A percentile compares a stretch with the other conserved stretches of the same genome.
Conservation (phyloP, 331 rosid species). For the Malus hybrid region DNA sequence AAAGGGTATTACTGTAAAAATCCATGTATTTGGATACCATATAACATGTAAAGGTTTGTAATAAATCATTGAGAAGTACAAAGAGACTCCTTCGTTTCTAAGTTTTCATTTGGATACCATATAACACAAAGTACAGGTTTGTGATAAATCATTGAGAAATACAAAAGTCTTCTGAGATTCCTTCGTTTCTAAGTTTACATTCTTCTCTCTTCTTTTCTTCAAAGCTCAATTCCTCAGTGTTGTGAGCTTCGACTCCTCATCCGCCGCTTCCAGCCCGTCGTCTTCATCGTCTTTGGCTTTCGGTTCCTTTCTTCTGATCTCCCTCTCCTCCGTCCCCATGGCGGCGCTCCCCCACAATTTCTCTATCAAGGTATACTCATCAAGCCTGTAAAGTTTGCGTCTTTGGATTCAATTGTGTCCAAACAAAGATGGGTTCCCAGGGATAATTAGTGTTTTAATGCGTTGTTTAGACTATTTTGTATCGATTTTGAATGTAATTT, state of each 20-base stretch:
- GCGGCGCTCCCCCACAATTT: slow-evolving; percentile 28
- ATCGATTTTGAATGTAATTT: neutral
- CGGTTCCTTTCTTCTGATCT: slow-evolving; percentile 72
- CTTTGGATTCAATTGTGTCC: neutral
- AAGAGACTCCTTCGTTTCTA: no score
- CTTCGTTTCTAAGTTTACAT: no score
- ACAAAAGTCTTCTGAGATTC: no score
- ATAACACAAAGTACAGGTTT: no score
- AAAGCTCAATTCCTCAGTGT: no score
- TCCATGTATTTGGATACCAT: no score
- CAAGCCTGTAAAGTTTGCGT: neutral
- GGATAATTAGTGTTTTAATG: neutral
- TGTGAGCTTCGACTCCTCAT: slow-evolving; percentile 42
- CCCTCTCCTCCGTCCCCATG: slow-evolving; percentile 54
- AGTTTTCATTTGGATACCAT: no score
- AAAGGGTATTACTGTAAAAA: no score
- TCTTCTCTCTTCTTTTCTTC: no score
- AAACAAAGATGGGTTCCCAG: neutral
- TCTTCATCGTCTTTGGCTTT: slow-evolving; percentile 42
- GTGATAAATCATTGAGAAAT: no score
- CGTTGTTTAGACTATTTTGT: neutral
- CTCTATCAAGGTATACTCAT: slow-evolving; percentile 51
- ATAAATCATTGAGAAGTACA: no score
- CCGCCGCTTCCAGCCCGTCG: slow-evolving; percentile 31
- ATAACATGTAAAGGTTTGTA: no score